These are phyloP conservation scores for Diplodia corticola DNA, from an alignment of 2,329 filamentous ascomycete genomes.

Conservation along the genomic window DNA sequence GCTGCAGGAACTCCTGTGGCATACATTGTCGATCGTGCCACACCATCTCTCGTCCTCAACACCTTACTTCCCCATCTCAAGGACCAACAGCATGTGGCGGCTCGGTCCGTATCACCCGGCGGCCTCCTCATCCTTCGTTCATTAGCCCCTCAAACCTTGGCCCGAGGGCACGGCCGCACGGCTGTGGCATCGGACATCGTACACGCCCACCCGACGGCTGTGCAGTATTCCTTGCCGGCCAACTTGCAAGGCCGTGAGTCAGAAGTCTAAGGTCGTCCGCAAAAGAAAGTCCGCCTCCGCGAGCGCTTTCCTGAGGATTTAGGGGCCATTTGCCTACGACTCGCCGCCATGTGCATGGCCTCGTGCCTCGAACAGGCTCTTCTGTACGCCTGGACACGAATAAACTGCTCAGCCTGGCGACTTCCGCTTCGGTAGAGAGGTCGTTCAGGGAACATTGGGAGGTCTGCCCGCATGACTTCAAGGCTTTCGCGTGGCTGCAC, in stretches of 20 bases:
- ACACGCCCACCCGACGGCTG: background rate
- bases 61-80: background rate
- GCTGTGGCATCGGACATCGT: constrained; percentile 20
- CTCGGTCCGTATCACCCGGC: constrained; percentile 10
- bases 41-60: background rate
- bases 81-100: constrained; percentile 8
- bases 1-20: constrained; percentile 7
- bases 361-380: background rate
- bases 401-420: background rate
- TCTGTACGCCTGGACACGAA: background rate
- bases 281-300: background rate
- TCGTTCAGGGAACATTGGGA: background rate
- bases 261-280: background rate
- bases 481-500: background rate
- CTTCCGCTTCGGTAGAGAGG: background rate
- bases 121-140: constrained; percentile 6
- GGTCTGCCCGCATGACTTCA: background rate
- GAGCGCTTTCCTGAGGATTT: background rate
- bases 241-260: background rate
- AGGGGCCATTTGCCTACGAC: background rate
- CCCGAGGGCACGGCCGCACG: constrained; percentile 14
- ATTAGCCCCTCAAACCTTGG: constrained; percentile 3
- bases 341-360: background rate
- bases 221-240: constrained; percentile 1
- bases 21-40: background rate